Percentiles rank a stretch among this genome's conserved stretches.
Conservation (phyloP, 495 filamentous ascomycete species). For the Acidomyces sp. region DNA sequence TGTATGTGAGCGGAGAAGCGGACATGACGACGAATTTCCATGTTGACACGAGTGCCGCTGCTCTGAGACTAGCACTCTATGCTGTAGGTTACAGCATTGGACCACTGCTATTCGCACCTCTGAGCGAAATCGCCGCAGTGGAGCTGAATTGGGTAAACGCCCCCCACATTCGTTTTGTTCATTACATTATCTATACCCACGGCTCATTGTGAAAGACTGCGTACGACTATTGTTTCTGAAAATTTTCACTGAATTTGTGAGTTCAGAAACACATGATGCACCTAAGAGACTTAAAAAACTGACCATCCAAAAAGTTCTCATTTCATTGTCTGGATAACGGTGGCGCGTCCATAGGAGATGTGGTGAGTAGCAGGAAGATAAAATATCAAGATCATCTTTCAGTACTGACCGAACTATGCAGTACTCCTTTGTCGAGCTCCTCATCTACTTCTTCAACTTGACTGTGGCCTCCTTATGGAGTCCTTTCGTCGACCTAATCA, state of each 20-base stretch:
- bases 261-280: slow-evolving; percentile 12
- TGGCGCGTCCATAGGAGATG: slow-evolving; percentile 20
- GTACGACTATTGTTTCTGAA: slow-evolving; percentile 23
- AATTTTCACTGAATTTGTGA: slow-evolving; percentile 28
- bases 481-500: slow-evolving; percentile 44
- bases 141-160: slow-evolving; percentile 27
- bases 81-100: slow-evolving; percentile 31
- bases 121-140: slow-evolving; percentile 22
- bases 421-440: slow-evolving; percentile 31
- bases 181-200: slow-evolving; percentile 24
- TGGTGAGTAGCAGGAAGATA: too few species aligned
- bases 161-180: slow-evolving; percentile 32
- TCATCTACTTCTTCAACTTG: slow-evolving; percentile 37
- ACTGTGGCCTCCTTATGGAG: slow-evolving; percentile 29
- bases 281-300: slow-evolving; percentile 18
- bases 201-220: slow-evolving; percentile 20
- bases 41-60: slow-evolving; percentile 24
- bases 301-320: slow-evolving; percentile 10
- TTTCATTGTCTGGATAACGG: slow-evolving; percentile 16
- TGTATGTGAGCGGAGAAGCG: slow-evolving; percentile 20
- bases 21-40: slow-evolving; percentile 23
- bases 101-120: slow-evolving; percentile 22
- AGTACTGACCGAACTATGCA: slow-evolving; percentile 7
- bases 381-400: too few species aligned
- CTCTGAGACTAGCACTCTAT: slow-evolving; percentile 28